Evolutionary conservation across 73 alveolate species (phyloP), one percentile per base, ranked within the genome.

Genomic region (Paramecium octaurelia): DNA sequence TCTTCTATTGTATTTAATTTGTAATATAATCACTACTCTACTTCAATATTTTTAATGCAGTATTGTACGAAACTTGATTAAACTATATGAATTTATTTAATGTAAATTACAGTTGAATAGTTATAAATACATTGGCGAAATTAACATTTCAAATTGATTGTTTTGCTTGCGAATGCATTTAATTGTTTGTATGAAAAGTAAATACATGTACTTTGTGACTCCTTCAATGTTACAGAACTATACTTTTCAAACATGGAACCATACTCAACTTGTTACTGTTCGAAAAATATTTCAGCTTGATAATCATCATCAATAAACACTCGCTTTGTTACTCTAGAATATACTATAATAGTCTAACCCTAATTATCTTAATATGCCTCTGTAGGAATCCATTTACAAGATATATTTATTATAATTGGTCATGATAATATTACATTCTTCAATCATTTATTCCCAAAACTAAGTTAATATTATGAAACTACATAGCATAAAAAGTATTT

Each of bases 161-260:
- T 75, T 21, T 75, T 34, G 12, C 31, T 14, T 0, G 14, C 8
- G 12, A 23, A 11, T 36, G 16, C 6, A 31, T 21, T 31, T 34
- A 75, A 35, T 21, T 36, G 12, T 75, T 40, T 75, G 9, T 34
- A 75, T 36, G 59, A 34, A 75, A 75, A 75, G 31, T 75, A 75
- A 75, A 75, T 75, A 4, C 48, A n/a, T 75, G 59, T 40, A 14
- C 20, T 36, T 35, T 75, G n/a, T 75, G 88, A 75, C 21, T 75
- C 88, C 14, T 75, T 75, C 14, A 75, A 38, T 12, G 88, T 31
- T 10, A 75, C 59, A 35, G 38, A 34, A 40, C 88, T 75, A 75
- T 34, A 75, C n/a, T 75, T 75, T 75, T 75, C 88, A 40, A 75
- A 75, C 88, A 75, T 75, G 1, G 88, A 75, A n/a, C 88, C 88